Evolutionary conservation across 1,139 yeast species (phyloP).

Genomic region (Candida pseudoviswanathii): DNA sequence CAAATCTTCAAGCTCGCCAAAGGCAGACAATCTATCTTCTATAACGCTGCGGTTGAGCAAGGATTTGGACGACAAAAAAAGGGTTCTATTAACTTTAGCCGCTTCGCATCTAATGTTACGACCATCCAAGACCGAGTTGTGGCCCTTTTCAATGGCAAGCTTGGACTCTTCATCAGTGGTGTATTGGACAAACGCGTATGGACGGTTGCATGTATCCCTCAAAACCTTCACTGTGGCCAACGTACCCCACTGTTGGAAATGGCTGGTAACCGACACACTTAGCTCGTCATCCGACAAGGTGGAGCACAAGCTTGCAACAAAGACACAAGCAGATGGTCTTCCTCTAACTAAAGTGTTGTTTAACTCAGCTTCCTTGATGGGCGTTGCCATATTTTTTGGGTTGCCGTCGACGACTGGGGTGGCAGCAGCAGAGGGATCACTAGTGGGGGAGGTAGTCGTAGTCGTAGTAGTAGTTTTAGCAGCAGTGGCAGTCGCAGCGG

Average conservation of each 20-base stretch:
- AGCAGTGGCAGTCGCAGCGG: neutral
- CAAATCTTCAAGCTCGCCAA: constrained; percentile 76
- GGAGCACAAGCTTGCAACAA: constrained; percentile 80
- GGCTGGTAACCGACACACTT: constrained; percentile 64
- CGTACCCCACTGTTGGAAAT: constrained; percentile 68
- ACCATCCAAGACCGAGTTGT: constrained; percentile 69
- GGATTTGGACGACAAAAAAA: constrained; percentile 50
- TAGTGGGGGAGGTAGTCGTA: neutral
- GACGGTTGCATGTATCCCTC: constrained; percentile 79
- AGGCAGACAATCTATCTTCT: constrained; percentile 42
- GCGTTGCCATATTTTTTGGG: neutral
- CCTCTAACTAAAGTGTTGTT: constrained; percentile 19
- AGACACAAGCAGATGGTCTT: constrained; percentile 83
- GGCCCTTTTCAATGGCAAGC: constrained; percentile 68
- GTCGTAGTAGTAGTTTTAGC: neutral
- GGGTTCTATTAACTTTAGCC: constrained; percentile 87
- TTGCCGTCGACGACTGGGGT: neutral
- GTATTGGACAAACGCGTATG: constrained; percentile 94
- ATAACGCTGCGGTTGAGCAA: constrained; percentile 33
- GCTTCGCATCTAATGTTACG: constrained; percentile 83
- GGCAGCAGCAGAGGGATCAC: neutral
- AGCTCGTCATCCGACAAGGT: constrained; percentile 67
- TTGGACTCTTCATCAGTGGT: constrained; percentile 70
- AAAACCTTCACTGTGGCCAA: constrained; percentile 79
- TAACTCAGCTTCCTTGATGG: neutral